These are phyloP conservation scores for Leptographium radiaticola DNA, from an alignment of 2,329 filamentous ascomycete genomes.

Conservation along the genomic window DNA sequence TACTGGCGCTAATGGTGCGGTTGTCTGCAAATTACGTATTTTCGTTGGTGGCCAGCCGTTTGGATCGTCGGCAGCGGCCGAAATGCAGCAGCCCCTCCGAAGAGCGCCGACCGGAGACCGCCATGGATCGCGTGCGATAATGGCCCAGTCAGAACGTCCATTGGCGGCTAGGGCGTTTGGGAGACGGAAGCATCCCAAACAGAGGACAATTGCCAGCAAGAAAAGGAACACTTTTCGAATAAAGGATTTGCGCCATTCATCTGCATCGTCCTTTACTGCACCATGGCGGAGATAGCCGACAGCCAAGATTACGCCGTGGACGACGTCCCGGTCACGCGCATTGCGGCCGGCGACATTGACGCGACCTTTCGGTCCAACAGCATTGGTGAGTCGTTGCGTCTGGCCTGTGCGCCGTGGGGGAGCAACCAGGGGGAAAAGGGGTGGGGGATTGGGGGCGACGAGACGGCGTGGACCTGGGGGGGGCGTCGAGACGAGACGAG, in stretches of 20 bases:
- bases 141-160: too few relatives aligned
- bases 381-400: slow-evolving; percentile 36
- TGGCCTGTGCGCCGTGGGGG: too few relatives aligned
- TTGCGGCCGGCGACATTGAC: slow-evolving; percentile 44
- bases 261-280: slow-evolving; percentile 7
- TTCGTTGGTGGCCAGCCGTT: not conserved
- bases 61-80: not conserved
- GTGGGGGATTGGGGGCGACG: too few relatives aligned
- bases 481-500: too few relatives aligned
- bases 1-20: too few relatives aligned
- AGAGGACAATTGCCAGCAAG: too few relatives aligned
- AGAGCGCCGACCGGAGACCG: not conserved
- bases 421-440: too few relatives aligned
- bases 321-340: slow-evolving; percentile 31
- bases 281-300: slow-evolving; percentile 21
- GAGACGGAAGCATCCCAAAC: too few relatives aligned
- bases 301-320: slow-evolving; percentile 44
- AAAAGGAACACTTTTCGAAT: not conserved
- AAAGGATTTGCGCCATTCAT: not conserved
- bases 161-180: too few relatives aligned
- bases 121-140: not conserved
- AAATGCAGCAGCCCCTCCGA: not conserved
- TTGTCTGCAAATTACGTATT: not conserved
- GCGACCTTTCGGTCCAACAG: slow-evolving; percentile 46
- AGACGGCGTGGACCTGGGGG: too few relatives aligned